Base-by-base conservation (phyloP, 768 basidiomycete genomes). In the Psilocybe cubensis region DNA sequence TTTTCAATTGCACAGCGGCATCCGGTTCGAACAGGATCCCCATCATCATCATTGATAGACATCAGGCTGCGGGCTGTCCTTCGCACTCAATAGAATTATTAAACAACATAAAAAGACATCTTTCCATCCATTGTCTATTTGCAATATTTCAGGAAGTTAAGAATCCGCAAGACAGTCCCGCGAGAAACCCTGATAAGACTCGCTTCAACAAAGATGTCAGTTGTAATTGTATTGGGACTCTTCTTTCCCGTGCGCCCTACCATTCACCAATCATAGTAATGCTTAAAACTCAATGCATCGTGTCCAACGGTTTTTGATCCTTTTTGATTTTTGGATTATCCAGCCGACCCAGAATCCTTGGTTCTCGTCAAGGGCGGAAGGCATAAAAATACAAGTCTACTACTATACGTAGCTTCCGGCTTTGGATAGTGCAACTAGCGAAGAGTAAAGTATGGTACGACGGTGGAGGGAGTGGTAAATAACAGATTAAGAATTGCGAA, bases 11-110 rank as follows among this genome's bases (percentile, higher is more conserved):
- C 31, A 51, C 65, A 96, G 96, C 65, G 95, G 96, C 43, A 82
- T 96, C 52, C 91, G 88, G 50, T 97, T 93, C 68, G 90, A 96
- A 72, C 92, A 94, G 72, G 87, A 83, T 20, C 89, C 83, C 40
- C 88, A 93, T 68, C 87, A 92, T 70, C 87, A 92, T 62, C 87
- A 91, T 72, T 77, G 71, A 80, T 72, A 72, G 42, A 24, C 44
- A 44, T 57, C 27, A 47, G 21, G 44, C 12, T 58, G 54, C 42
- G n/a, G n/a, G 51, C 42, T 55, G 48, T 58, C 58, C 51, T 59
- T 42, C 58, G 31, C 40, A 49, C 49, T 57, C 62, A 57, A 65
- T 60, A 66, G 60, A 62, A 51, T 52, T 50, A 27, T n/a, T n/a
- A 38, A 38, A 33, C 23, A 58, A n/a, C n/a, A n/a, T n/a, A n/a